Evolutionary conservation across 2,329 filamentous ascomycete genomes (phyloP).

Genomic region (Nothomitra cinnamomea): DNA sequence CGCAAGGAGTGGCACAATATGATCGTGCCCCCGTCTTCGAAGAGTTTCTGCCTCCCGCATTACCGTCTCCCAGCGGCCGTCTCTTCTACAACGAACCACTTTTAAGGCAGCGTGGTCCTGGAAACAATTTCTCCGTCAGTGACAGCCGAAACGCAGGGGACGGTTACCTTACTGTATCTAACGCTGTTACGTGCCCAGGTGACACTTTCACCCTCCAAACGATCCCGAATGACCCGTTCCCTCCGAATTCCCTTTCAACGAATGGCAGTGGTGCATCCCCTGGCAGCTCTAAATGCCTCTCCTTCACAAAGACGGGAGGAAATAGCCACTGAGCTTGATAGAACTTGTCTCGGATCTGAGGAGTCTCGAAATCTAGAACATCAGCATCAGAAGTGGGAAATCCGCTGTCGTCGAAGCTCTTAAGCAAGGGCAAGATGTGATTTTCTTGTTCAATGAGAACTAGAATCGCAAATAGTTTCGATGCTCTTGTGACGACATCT

Average conservation of each 20-base stretch:
- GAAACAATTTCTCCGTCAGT: too few species aligned
- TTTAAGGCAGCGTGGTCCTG: too few species aligned
- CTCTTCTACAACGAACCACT: too few species aligned
- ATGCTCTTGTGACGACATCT: background rate
- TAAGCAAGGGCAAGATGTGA: background rate
- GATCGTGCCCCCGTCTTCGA: too few species aligned
- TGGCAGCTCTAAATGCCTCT: background rate
- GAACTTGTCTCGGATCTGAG: too few species aligned
- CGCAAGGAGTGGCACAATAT: too few species aligned
- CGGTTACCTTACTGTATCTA: background rate
- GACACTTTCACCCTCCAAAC: background rate
- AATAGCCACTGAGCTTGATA: background rate
- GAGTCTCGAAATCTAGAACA: background rate
- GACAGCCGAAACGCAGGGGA: background rate
- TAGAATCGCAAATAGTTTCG: background rate
- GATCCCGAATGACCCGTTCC: background rate
- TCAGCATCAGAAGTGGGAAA: background rate
- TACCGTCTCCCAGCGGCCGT: too few species aligned
- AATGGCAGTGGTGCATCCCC: background rate
- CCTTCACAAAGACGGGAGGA: background rate
- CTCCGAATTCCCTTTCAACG: background rate
- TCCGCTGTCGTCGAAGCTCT: background rate
- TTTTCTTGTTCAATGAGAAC: background rate
- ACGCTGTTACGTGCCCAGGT: background rate
- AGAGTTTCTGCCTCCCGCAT: too few species aligned